These are phyloP conservation scores for Rusavskia elegans DNA, from an alignment of 495 filamentous ascomycete species.

Conservation along the genomic window DNA sequence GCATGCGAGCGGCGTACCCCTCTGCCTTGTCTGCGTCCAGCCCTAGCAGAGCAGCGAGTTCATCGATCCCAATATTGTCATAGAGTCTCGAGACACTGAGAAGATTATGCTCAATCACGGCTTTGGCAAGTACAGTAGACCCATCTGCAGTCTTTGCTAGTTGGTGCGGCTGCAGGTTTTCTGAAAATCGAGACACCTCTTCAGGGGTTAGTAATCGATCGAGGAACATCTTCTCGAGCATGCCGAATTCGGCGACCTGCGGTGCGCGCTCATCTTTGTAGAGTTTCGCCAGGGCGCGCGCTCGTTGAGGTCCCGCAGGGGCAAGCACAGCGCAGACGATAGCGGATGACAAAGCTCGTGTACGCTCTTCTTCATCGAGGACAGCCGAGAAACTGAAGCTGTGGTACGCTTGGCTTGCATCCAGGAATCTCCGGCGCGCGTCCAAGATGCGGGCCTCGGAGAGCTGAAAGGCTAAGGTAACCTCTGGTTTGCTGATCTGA, in stretches of 20 bases:
- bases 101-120: constrained; percentile 91
- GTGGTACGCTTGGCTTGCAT: constrained; percentile 77
- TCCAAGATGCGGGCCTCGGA: constrained; percentile 87
- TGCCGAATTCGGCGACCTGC: constrained; percentile 63
- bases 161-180: constrained; percentile 71
- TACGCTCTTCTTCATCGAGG: constrained; percentile 70
- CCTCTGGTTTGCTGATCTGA: constrained; percentile 52
- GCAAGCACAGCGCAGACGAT: constrained; percentile 90
- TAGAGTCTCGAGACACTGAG: constrained; percentile 75
- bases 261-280: constrained; percentile 87
- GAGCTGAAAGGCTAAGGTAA: constrained; percentile 72
- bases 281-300: constrained; percentile 58
- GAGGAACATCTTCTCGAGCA: constrained; percentile 95
- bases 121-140: constrained; percentile 82
- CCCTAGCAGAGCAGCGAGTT: constrained; percentile 60
- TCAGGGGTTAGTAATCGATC: constrained; percentile 65
- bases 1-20: constrained; percentile 84
- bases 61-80: constrained; percentile 70
- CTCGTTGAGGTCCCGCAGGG: constrained; percentile 75
- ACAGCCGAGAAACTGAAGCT: constrained; percentile 57
- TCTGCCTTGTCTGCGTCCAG: constrained; percentile 72
- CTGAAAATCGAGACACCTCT: constrained; percentile 75
- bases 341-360: constrained; percentile 73
- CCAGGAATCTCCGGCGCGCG: constrained; percentile 77
- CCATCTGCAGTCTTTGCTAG: constrained; percentile 79